These are phyloP conservation scores for Nicotiana benthamiana DNA, from an alignment of 257 asterid genomes.

Conservation along the genomic window DNA sequence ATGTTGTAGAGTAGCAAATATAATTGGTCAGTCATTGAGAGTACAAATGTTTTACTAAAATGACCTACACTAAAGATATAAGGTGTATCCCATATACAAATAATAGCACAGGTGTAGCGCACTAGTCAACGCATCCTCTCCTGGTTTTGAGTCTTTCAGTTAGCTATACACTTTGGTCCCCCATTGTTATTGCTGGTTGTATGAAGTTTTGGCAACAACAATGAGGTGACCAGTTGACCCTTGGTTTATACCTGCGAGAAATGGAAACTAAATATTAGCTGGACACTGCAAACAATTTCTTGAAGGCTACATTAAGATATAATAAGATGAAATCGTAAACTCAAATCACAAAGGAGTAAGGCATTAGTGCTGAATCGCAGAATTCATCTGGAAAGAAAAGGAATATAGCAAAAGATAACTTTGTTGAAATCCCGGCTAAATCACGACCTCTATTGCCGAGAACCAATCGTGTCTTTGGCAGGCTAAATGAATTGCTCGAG, in stretches of 20 bases:
- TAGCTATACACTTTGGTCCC: background rate
- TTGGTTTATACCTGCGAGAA: background rate
- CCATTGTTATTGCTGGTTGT: background rate
- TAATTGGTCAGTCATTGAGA: background rate
- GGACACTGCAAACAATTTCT: background rate
- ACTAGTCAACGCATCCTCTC: background rate
- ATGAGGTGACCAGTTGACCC: background rate
- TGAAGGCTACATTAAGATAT: background rate
- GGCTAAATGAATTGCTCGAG: no score
- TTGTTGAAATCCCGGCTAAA: no score
- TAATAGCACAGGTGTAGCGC: background rate
- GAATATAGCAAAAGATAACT: no score
- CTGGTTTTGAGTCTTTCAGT: background rate
- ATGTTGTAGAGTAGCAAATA: background rate
- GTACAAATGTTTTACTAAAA: background rate
- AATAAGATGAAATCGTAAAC: background rate
- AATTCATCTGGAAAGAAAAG: background rate
- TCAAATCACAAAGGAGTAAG: background rate
- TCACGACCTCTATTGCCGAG: no score
- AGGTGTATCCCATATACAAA: background rate
- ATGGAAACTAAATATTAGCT: background rate
- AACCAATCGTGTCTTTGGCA: no score
- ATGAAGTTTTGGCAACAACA: background rate
- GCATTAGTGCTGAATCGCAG: background rate
- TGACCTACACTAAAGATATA: background rate